Evolutionary conservation across 257 asterid species (phyloP).

Genomic region (Salvia miltiorrhiza): DNA sequence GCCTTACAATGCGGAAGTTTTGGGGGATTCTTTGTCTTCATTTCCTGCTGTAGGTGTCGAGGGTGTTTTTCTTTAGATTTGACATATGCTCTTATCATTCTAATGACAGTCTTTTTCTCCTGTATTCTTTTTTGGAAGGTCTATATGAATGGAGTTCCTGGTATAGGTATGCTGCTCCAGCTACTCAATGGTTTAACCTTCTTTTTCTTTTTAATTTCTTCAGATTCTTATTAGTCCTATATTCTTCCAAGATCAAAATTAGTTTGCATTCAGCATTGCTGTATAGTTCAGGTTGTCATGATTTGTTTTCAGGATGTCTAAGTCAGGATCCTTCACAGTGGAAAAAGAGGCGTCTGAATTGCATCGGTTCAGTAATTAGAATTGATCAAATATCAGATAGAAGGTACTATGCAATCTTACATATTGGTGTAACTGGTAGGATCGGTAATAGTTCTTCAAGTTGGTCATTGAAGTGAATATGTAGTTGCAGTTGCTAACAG

Average conservation of each 20-base stretch:
- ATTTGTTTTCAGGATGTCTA: slow-evolving; percentile 44
- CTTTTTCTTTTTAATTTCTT: neutral
- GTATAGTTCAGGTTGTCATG: slow-evolving; percentile 14
- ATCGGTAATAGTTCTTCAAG: slow-evolving; percentile 7
- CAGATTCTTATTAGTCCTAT: neutral
- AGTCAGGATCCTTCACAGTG: slow-evolving; percentile 33
- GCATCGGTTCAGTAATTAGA: slow-evolving; percentile 66
- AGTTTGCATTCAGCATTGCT: slow-evolving; percentile 1
- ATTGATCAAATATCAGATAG: slow-evolving; percentile 43
- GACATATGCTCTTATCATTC: neutral
- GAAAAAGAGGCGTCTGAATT: slow-evolving; percentile 44
- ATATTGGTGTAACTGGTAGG: neutral
- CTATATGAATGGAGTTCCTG: slow-evolving; percentile 46
- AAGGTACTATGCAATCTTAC: slow-evolving; percentile 40
- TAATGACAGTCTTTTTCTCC: slow-evolving; percentile 9
- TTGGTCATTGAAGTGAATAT: slow-evolving; percentile 7
- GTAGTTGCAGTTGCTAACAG: neutral
- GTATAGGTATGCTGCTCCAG: slow-evolving; percentile 45
- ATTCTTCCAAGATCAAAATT: neutral
- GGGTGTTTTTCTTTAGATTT: neutral
- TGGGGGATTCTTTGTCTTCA: neutral
- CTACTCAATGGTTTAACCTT: slow-evolving; percentile 12
- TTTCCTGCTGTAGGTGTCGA: neutral
- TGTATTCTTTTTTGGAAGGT: slow-evolving; percentile 41
- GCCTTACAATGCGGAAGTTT: neutral